Base-by-base conservation (phyloP, 2,329 filamentous ascomycete genomes). In the Xylariaceae sp. region DNA sequence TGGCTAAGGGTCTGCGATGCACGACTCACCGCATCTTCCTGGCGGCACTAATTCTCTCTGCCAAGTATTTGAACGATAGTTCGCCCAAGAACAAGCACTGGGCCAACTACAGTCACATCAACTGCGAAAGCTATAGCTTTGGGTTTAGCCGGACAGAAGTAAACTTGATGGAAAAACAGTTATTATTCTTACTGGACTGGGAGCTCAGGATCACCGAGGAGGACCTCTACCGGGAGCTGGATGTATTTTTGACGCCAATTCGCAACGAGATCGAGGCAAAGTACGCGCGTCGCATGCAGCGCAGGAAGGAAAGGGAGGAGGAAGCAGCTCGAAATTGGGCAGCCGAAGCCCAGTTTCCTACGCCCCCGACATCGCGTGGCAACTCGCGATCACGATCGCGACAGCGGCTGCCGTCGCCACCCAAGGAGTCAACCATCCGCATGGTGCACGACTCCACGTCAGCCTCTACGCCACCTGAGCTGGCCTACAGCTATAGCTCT, bases 31-130 rank as follows among this genome's bases (percentile, higher is more conserved):
- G 94, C 67, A 97, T 99, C 81, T 97, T 99, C 77, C 83, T 99
- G 42, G 93, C 91, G 35, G 80, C 89, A 13, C 85, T 93, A 62
- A 94, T 94, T 69, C 80, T 88, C 39, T 86, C 94, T 1, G 93
- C 94, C 65, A 99, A 99, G 86, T 97, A 97, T 74, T 83, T 97
- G 64, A 97, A 99, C 73, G 94, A 97, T 80, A 96, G 92, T 57
- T 97, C 92, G 10, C 94, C 94, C 59, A 97, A 97, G 86, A 99
- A 99, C 84, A 97, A 97, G 86, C 94, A 99, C 81, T 99, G 94
- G 94, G 92, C 94, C 61, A 88, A 86, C 67, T 99, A 97, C 80
- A 96, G 89, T 55, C 78, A 87, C 66, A 87, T 96, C 64, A 88
- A 80, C 72, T 85, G 86, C 9, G 76, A 80, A 7, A 70, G 65